phyloP scores from a whole-genome alignment of 108 stramenopile species.

The Epithemia pelagica region DNA sequence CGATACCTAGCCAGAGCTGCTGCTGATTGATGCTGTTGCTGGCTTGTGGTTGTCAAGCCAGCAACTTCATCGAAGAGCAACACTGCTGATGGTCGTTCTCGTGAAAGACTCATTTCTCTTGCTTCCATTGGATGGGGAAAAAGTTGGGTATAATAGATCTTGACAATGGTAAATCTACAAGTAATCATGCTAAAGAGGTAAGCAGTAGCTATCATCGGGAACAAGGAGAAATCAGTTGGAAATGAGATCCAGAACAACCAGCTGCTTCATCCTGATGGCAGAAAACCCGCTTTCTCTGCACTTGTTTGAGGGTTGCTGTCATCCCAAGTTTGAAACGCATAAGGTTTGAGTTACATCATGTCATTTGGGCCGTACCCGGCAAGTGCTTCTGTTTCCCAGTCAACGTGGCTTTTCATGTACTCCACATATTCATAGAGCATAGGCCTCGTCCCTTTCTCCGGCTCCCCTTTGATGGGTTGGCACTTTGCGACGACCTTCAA shows the following conservation, averaged over 20 bases:
- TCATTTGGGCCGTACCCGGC: conserved; percentile 49
- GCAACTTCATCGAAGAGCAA: not conserved
- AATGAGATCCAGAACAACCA: too few species aligned
- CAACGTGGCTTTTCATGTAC: conserved; percentile 60
- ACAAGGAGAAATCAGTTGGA: too few species aligned
- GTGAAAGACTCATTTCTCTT: too few species aligned
- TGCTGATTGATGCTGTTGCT: not conserved
- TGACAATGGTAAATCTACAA: too few species aligned
- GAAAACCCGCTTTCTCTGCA: too few species aligned
- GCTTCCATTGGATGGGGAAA: too few species aligned
- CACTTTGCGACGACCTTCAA: not conserved
- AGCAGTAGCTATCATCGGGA: too few species aligned
- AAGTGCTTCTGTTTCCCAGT: conserved; percentile 75
- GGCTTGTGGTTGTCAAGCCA: not conserved
- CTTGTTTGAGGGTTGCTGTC: too few species aligned
- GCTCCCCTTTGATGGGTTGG: not conserved
- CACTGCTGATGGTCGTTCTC: not conserved
- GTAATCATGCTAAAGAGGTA: too few species aligned
- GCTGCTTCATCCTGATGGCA: too few species aligned
- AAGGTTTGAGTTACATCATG: not conserved
- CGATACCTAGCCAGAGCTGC: not conserved
- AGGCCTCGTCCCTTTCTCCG: not conserved
- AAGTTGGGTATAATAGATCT: too few species aligned
- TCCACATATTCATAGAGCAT: conserved; percentile 31
- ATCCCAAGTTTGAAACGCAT: too few species aligned